Evolutionary conservation across 179 eudicot species (phyloP).

Genomic region (Patellifolia procumbens): DNA sequence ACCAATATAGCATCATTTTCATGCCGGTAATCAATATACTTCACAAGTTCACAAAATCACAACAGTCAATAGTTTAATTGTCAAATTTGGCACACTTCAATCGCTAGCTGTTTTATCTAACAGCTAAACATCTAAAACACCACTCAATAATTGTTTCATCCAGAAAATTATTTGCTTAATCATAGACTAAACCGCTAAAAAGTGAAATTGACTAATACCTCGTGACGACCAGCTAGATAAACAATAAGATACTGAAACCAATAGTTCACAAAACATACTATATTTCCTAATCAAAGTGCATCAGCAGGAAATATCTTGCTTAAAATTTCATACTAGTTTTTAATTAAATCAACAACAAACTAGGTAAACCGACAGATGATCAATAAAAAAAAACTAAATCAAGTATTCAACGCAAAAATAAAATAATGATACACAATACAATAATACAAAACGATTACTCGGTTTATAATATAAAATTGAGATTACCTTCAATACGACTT

Average conservation of each 20-base stretch:
- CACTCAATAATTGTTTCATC: too few relatives aligned
- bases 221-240: neutral
- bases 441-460: neutral
- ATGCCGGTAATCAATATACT: neutral
- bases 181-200: neutral
- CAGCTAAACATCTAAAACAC: neutral
- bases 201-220: neutral
- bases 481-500: conserved; percentile 79
- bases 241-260: too few relatives aligned
- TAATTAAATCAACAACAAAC: neutral
- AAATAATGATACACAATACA: neutral
- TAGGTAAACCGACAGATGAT: neutral
- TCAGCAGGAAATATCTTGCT: too few relatives aligned
- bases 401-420: neutral
- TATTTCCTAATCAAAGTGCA: neutral
- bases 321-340: neutral
- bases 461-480: neutral
- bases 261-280: neutral
- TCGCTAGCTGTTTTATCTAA: neutral
- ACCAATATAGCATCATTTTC: neutral
- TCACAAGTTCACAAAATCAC: too few relatives aligned
- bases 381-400: neutral
- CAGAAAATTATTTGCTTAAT: neutral
- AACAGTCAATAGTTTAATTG: neutral
- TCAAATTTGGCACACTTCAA: neutral